Evolutionary conservation across 2,329 filamentous ascomycete genomes (phyloP).

Genomic region (Paraconiothyrium sp.): DNA sequence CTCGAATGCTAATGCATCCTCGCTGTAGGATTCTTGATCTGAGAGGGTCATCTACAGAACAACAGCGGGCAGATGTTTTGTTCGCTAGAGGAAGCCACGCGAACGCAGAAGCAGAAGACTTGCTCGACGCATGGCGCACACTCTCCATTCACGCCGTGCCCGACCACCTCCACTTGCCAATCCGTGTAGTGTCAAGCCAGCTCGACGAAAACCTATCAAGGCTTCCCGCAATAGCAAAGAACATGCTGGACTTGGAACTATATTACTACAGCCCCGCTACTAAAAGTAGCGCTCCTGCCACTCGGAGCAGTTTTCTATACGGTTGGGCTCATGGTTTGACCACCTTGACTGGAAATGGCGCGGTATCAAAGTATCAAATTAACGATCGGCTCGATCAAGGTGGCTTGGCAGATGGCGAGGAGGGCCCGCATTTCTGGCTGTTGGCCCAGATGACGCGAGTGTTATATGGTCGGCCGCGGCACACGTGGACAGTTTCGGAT

Average conservation of each 20-base stretch:
- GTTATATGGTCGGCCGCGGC: neutral
- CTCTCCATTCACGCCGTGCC: slow-evolving; percentile 66
- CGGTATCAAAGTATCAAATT: slow-evolving; percentile 67
- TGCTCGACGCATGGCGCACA: slow-evolving; percentile 35
- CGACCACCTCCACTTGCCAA: slow-evolving; percentile 65
- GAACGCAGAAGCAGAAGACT: slow-evolving; percentile 20
- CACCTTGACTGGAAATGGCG: slow-evolving; percentile 76
- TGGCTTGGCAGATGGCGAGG: slow-evolving; percentile 59
- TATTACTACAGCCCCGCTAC: slow-evolving; percentile 25
- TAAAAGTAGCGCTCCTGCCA: slow-evolving; percentile 66
- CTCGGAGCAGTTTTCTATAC: slow-evolving; percentile 74
- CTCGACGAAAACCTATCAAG: slow-evolving; percentile 47
- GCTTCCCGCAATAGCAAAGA: slow-evolving; percentile 57
- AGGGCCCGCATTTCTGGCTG: slow-evolving; percentile 71
- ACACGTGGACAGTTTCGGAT: neutral
- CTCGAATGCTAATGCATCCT: neutral
- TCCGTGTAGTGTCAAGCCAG: slow-evolving; percentile 62
- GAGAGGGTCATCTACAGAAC: slow-evolving; percentile 50
- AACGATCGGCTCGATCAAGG: slow-evolving; percentile 59
- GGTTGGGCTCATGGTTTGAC: slow-evolving; percentile 72
- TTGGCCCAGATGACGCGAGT: slow-evolving; percentile 61
- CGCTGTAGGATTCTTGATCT: neutral
- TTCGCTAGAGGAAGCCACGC: slow-evolving; percentile 56
- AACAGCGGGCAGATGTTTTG: slow-evolving; percentile 66
- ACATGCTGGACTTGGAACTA: slow-evolving; percentile 36